Base-by-base conservation (phyloP, 2,329 filamentous ascomycete genomes). In the Arthroderma sp. region DNA sequence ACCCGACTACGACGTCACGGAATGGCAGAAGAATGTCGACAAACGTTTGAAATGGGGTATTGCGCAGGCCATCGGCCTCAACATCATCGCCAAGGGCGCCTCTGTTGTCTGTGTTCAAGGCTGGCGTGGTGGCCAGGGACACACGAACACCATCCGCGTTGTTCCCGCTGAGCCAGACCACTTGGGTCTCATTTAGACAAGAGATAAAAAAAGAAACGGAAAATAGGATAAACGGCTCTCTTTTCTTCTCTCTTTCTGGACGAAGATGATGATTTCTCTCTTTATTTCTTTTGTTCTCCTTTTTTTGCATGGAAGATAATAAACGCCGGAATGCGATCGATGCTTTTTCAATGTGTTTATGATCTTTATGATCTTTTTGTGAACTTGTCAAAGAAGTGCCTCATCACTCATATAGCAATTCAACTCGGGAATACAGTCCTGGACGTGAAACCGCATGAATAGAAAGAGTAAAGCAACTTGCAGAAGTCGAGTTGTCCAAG, bases 21-120 rank as follows among this genome's bases (percentile, higher is more conserved):
- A 94, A 77, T 98, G 93, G 93, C 93, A 98, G 79, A 90, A 97
- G 79, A 91, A 98, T 75, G 93, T 98, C 66, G 93, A 98, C 77
- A 84, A 85, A 72, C 89, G 93, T 71, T 88, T 98, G 75, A 95
- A 91, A 81, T 98, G 91, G 91, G 93, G 88, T 72, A 88, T 98
- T 72, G 78, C 81, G 71, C 83, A 90, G 71, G 93, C 89, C 66
- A 82, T 95, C 68, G 83, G 86, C 75, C 86, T 98, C 47, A 79
- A 84, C 61, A 84, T 93, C 59, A 80, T 94, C 63, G 85, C 84
- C 73, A 83, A 89, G 70, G 88, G 88, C 61, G 87, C 91, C 66
- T 74, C 76, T 61, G 82, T 85, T 58, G 75, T 85, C 66, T 84
- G 82, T 65, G 82, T 85, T 44, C 82, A 85, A 70, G 82, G 82